These are phyloP conservation scores for Paramecium pentaurelia DNA, from an alignment of 73 alveolate genomes.

Conservation along the genomic window DNA sequence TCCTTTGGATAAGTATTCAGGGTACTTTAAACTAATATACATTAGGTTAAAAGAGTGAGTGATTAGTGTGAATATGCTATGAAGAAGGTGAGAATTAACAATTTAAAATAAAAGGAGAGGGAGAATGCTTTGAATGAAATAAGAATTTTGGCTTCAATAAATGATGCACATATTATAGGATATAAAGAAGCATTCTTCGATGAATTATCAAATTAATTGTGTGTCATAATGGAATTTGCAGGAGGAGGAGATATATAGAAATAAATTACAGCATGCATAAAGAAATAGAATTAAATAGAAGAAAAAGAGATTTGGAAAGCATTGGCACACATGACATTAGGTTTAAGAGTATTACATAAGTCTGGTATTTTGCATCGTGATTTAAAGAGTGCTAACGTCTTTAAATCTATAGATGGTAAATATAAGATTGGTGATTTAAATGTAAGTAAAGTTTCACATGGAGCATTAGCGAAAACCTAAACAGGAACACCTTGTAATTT, in stretches of 20 bases:
- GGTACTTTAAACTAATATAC: constrained; percentile 21
- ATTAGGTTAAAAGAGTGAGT: constrained; percentile 62
- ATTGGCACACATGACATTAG: constrained; percentile 70
- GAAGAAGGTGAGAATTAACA: constrained; percentile 68
- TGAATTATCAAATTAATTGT: constrained; percentile 51
- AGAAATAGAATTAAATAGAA: constrained; percentile 52
- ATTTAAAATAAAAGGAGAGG: constrained; percentile 62
- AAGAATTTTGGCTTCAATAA: constrained; percentile 75
- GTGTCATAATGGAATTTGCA: constrained; percentile 78
- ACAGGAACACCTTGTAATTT: constrained; percentile 34
- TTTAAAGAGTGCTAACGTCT: constrained; percentile 77
- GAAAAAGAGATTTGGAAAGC: constrained; percentile 80
- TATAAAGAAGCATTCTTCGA: constrained; percentile 76
- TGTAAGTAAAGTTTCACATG: constrained; percentile 45
- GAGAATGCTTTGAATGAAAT: constrained; percentile 83
- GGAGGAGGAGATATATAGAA: constrained; percentile 73
- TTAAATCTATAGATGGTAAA: constrained; percentile 64
- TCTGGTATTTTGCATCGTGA: constrained; percentile 72
- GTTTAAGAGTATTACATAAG: constrained; percentile 65
- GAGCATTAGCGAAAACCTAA: constrained; percentile 38
- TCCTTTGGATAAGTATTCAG: constrained; percentile 75
- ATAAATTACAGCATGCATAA: constrained; percentile 64
- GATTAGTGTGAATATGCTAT: constrained; percentile 71
- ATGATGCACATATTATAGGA: constrained; percentile 62
- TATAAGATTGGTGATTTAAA: constrained; percentile 46